Base-by-base conservation (phyloP, 257 asterid genomes). In the Solanum virginianum region DNA sequence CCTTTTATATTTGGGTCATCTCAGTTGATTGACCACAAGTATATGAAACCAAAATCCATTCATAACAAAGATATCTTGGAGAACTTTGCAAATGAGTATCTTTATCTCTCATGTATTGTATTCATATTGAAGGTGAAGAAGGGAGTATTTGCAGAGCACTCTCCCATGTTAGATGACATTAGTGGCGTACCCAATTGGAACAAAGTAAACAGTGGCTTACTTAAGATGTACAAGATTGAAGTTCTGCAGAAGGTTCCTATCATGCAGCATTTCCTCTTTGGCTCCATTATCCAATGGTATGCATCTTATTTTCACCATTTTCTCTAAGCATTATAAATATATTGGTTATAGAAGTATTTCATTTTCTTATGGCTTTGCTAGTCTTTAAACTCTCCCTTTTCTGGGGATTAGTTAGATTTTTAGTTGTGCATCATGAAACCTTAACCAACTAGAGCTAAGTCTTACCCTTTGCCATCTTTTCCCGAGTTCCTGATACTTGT, bases 41-140 rank as follows among this genome's bases (percentile, higher is more conserved):
- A 96, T 86, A 96, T 96, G 99, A 96, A 94, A 90, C 99, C 99
- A 20, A 96, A 93, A 88, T 96, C 99, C 14, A 94, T 96, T 87
- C 99, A 94, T 87, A 96, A 94, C 70, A 93, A 92, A 17, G 98
- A 96, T 88, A 96, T 96, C 79, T 89, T 93, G 91, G 99, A 94
- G 86, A 96, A 93, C 83, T 96, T 94, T 85, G 86, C 96, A 29
- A 90, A 87, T 10, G 98, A 96, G 86, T 96, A 90, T 87, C 56
- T 96, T 86, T 96, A 96, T 66, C 95, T 96, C 85, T 91, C 98
- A 2, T 91, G 98, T 89, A 88, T 96, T 89, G 85, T 81, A 24
- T 96, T 94, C 47, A 91, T 94, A 85, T 92, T 92, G 94, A 94
- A 94, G 97, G 96, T 93, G 86, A 96, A 96, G 90, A 96, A 92